Base-by-base conservation (phyloP, 2,329 filamentous ascomycete genomes). In the Penicillium sp. region DNA sequence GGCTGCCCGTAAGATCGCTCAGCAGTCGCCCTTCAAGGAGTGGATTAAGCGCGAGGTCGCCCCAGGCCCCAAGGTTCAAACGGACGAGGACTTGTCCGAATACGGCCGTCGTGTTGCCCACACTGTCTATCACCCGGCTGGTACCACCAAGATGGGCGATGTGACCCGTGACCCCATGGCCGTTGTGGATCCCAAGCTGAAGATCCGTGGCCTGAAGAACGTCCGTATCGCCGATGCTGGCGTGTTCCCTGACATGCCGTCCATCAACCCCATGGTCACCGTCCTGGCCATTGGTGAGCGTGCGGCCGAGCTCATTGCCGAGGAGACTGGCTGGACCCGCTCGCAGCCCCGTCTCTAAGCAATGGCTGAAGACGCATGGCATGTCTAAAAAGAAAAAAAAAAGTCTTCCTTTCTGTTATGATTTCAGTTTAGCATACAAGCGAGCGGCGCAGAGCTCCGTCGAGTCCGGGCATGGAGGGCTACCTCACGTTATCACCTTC, bases 121-220 rank as follows among this genome's bases (percentile, higher is more conserved):
- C 67, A 94, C 88, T 2, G 87, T 94, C 19, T 94, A 94, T 69
- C 88, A 94, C 67, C 88, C 88, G 0, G 84, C 86, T 9, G 88
- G 88, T 36, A 94, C 88, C 13, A 93, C 87, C 39, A 89, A 89
- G 75, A 94, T 94, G 88, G 87, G 87, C 21, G 81, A 90, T 58
- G 68, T 85, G 4, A 65, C 64, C 40, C 77, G 72, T 37, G 86
- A 94, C 61, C 69, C 78, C 34, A 69, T 83, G 63, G 87, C 87
- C 4, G 89, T 94, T 14, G 88, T 94, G n/a, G 84, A 93, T 59
- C 75, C 77, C 17, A 73, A 83, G 59, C 68, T 94, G 47, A 84
- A 79, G 69, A 73, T 94, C 19, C 75, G 80, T 18, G 87, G 86
- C 0, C 67, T 94, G 49, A 79, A 81, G 71, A 80, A 79, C 19